Conservation (phyloP, 805 yeast species). For the Candida methanosorbosa region DNA sequence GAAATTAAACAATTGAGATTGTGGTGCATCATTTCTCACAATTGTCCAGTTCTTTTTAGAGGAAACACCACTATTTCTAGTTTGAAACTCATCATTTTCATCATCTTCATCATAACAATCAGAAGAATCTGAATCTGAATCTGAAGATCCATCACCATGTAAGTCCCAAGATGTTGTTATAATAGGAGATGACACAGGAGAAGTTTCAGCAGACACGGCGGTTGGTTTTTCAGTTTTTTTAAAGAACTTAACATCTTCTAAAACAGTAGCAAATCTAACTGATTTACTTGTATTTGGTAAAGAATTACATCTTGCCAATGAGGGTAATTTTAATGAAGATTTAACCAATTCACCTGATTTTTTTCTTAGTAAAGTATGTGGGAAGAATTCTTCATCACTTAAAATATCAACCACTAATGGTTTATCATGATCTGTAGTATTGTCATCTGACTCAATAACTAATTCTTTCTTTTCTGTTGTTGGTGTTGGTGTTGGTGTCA, state of each 20-base stretch:
- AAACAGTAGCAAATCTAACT: conserved; percentile 54
- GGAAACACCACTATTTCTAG: conserved; percentile 4
- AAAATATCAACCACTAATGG: no score
- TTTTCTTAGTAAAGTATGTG: conserved; percentile 30
- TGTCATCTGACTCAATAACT: background rate
- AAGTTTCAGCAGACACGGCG: conserved; percentile 50
- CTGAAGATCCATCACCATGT: conserved; percentile 1
- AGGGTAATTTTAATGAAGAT: conserved; percentile 39
- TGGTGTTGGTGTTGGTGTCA: no score
- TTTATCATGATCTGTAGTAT: background rate
- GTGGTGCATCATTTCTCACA: conserved; percentile 22
- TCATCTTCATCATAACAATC: conserved; percentile 16
- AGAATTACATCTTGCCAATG: conserved; percentile 30
- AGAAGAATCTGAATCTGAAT: conserved; percentile 11
- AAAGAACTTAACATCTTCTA: conserved; percentile 58
- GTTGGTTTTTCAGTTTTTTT: conserved; percentile 53
- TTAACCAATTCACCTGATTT: conserved; percentile 45
- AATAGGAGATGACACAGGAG: conserved; percentile 29
- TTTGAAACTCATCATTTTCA: conserved; percentile 10
- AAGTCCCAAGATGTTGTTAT: conserved; percentile 15
- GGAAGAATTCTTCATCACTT: no score
- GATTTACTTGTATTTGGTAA: conserved; percentile 41
- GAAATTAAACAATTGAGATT: conserved; percentile 17
- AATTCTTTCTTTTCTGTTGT: background rate
- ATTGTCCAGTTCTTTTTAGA: conserved; percentile 18